Evolutionary conservation across 768 basidiomycete genomes (phyloP), one percentile per base, ranked within the genome.

Genomic region (Termitomyces sp.): DNA sequence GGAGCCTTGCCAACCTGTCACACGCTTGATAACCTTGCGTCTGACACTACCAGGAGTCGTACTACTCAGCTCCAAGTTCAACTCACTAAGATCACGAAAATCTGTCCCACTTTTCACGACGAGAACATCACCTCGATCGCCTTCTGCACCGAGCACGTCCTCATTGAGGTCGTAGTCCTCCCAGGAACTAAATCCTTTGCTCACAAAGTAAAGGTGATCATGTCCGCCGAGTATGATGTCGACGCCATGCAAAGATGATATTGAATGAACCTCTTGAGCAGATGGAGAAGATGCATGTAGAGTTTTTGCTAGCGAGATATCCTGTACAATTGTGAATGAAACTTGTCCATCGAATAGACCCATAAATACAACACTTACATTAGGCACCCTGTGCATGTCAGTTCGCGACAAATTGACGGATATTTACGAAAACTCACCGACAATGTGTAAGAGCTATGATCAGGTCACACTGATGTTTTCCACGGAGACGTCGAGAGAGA

Each of bases 141-240:
- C 75, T 63, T 92, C 88, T 6, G 84, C 83, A 30, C 89, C 92
- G 16, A 87, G 77, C 30, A 81, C 77, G 3, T 74, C 68, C 45
- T 77, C 63, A 3, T 68, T 71, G 20, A 76, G 66, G 60, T 92
- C 81, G 59, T 84, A 87, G 54, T 77, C 79, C 28, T 88, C 82
- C 90, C 90, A 92, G 5, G 73, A 67, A 41, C 74, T 77, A 16
- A 84, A 79, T 10, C 88, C 91, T 62, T 78, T 82, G 36, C 86
- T 83, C 43, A 82, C 79, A 66, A 82, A 92, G 71, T 91, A 92
- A 3, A 88, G 73, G 61, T 96, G 94, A 66, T 96, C 94, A 64
- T 96, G 94, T 2, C 94, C 94, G 4, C 94, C 94, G 2, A 95
- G 79, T 41, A 95, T 70, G 26, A 94, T 71, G 66, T 95, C 94